Evolutionary conservation across 805 yeast genomes (phyloP).

Genomic region (Metschnikowia kunwiensis): DNA sequence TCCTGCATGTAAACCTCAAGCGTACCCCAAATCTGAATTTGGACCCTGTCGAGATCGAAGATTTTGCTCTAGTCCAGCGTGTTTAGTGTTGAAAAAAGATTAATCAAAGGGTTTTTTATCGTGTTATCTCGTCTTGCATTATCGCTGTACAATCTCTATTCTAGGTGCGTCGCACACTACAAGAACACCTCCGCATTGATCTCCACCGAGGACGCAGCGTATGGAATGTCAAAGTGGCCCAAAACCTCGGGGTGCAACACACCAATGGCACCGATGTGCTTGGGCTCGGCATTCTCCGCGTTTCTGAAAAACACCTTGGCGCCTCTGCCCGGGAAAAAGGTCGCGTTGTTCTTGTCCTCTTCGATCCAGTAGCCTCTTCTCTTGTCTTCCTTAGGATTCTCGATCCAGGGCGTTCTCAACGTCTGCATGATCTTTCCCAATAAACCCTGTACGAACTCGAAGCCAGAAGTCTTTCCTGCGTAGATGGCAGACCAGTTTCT

Average conservation of each 20-base stretch:
- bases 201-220: slow-evolving; percentile 90
- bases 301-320: slow-evolving; percentile 79
- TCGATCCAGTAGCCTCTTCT: slow-evolving; percentile 84
- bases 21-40: too few species aligned
- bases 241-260: slow-evolving; percentile 95
- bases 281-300: slow-evolving; percentile 52
- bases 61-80: too few species aligned
- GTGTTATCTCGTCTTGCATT: too few species aligned
- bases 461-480: slow-evolving; percentile 94
- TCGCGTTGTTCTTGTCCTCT: slow-evolving; percentile 60
- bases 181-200: slow-evolving; percentile 85
- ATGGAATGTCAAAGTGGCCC: slow-evolving; percentile 82
- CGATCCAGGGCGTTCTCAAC: slow-evolving; percentile 82
- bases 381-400: slow-evolving; percentile 47
- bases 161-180: too few species aligned
- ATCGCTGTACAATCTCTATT: too few species aligned
- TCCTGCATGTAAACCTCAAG: slow-evolving; percentile 7
- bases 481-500: slow-evolving; percentile 93
- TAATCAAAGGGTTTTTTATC: too few species aligned
- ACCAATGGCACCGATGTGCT: slow-evolving; percentile 80
- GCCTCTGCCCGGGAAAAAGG: slow-evolving; percentile 97
- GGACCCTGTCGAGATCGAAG: too few species aligned
- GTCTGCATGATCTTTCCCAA: slow-evolving; percentile 95
- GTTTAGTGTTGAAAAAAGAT: too few species aligned
- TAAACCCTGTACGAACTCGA: slow-evolving; percentile 91